A percentile compares a stretch with the other conserved stretches of the same genome.
Evolutionary conservation across 2,329 filamentous ascomycete species (phyloP).

Genomic region (Colletotrichum zoysiae): DNA sequence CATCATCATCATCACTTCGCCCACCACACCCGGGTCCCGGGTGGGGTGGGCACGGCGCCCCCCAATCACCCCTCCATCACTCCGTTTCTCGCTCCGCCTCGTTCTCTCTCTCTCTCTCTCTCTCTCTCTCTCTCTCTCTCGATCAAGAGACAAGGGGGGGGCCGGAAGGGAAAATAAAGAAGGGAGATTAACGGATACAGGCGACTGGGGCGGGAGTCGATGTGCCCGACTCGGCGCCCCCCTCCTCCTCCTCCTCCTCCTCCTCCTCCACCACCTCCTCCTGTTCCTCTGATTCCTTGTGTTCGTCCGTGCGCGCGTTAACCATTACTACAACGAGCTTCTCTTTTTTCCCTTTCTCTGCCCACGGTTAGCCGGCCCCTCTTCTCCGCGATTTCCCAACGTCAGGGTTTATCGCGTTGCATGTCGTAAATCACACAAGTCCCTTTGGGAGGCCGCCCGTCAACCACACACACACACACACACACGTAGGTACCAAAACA

Average conservation of each 20-base stretch:
- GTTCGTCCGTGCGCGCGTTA: not conserved
- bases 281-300: not conserved
- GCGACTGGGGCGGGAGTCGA: not conserved
- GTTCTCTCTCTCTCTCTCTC: not conserved
- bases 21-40: not conserved
- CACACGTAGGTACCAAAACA: too few relatives aligned
- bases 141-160: not conserved
- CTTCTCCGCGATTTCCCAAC: not conserved
- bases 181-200: too few relatives aligned
- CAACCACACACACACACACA: too few relatives aligned
- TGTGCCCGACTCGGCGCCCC: not conserved
- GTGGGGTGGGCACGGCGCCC: not conserved
- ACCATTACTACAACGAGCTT: not conserved
- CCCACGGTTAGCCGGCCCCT: not conserved
- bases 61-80: not conserved
- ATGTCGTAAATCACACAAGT: not conserved
- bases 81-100: not conserved
- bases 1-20: not conserved
- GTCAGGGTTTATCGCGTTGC: not conserved
- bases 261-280: not conserved
- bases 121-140: too few relatives aligned
- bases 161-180: not conserved
- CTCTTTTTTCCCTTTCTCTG: not conserved
- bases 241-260: too few relatives aligned
- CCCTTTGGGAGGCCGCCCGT: not conserved